phyloP scores from a whole-genome alignment of 805 yeast genomes.

The Alloascoidea hylecoeti region DNA sequence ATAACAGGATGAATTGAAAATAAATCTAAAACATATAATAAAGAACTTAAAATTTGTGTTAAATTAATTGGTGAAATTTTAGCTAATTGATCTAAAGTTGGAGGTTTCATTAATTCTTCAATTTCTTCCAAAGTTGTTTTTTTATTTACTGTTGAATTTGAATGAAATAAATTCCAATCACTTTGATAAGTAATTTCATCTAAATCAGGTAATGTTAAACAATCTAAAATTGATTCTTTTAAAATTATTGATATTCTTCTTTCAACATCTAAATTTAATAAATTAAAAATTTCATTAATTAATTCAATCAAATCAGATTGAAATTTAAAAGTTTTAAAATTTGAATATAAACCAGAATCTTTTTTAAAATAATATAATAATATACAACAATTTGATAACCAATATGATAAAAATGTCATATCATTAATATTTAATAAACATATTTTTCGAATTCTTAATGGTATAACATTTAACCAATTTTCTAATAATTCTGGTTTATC shows the following conservation, averaged over 20 bases:
- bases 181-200: constrained; percentile 64
- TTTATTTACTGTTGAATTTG: constrained; percentile 29
- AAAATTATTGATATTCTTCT: constrained; percentile 17
- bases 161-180: constrained; percentile 47
- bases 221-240: constrained; percentile 34
- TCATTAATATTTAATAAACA: constrained; percentile 20
- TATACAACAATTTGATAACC: constrained; percentile 75
- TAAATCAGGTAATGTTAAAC: constrained; percentile 72
- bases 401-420: constrained; percentile 45
- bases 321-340: constrained; percentile 11
- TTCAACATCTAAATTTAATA: constrained; percentile 20
- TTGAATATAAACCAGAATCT: constrained; percentile 30
- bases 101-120: constrained; percentile 68
- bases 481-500: constrained; percentile 17
- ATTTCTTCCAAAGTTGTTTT: constrained; percentile 58
- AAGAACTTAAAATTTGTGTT: constrained; percentile 78
- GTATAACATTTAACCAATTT: constrained; percentile 16
- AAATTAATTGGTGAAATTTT: constrained; percentile 82
- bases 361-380: constrained; percentile 64
- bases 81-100: constrained; percentile 64
- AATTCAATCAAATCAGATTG: constrained; percentile 16
- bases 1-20: constrained; percentile 70
- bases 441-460: constrained; percentile 16
- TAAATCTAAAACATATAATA: constrained; percentile 70
- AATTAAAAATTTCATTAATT: constrained; percentile 17